These are phyloP conservation scores for Arxiozyma slooffiae DNA, from an alignment of 1,139 yeast species.

Conservation along the genomic window DNA sequence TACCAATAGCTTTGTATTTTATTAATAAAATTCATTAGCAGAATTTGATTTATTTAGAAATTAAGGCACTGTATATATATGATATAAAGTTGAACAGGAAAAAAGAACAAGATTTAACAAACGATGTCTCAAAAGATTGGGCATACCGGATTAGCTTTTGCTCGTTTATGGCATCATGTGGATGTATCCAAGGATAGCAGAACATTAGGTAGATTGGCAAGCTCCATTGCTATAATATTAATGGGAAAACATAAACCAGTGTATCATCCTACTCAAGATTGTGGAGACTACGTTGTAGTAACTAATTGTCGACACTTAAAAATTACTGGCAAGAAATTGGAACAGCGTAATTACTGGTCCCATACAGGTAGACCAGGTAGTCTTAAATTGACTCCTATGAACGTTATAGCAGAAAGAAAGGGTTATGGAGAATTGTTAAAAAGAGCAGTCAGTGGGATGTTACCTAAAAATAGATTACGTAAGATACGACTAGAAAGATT, in stretches of 20 bases:
- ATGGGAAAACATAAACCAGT: constrained; percentile 97
- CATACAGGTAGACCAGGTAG: constrained; percentile 91
- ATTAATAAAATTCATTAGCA: background rate
- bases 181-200: constrained; percentile 79
- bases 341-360: constrained; percentile 80
- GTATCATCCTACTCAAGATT: constrained; percentile 63
- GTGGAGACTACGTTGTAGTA: constrained; percentile 95
- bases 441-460: constrained; percentile 91
- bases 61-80: background rate
- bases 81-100: background rate
- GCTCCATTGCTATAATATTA: constrained; percentile 74
- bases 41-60: too few relatives aligned
- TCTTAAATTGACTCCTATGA: constrained; percentile 74
- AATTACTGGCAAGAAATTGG: constrained; percentile 73
- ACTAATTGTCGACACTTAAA: constrained; percentile 79
- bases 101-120: background rate
- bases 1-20: background rate
- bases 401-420: constrained; percentile 60
- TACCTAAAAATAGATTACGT: constrained; percentile 83
- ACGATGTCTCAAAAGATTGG: constrained; percentile 31
- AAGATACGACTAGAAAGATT: constrained; percentile 71
- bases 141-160: constrained; percentile 60
- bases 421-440: constrained; percentile 77
- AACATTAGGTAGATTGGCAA: constrained; percentile 86
- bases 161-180: constrained; percentile 92